Evolutionary conservation across 2,329 filamentous ascomycete species (phyloP), one percentile per base, ranked within the genome.

Genomic region (Aureobasidium sp.): DNA sequence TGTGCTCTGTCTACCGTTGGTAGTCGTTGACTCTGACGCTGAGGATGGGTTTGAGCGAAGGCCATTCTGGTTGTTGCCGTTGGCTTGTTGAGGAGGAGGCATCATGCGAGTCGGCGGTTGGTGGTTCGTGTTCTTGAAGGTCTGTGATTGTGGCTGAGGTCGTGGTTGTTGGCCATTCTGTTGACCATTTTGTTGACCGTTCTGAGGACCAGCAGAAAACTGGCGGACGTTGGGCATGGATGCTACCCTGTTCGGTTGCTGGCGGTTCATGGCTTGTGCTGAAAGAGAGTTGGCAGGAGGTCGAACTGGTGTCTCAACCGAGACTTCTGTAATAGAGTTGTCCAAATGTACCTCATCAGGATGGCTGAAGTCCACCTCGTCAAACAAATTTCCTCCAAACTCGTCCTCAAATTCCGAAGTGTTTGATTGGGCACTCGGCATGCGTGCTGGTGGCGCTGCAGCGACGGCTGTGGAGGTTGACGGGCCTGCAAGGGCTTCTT

Each of bases 341-440:
- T 74, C 78, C 52, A 92, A 73, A 34, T 82, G 75, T n/a, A 93
- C 80, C 70, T 93, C 90, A 71, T 94, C 89, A 4, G 89, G 88
- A 68, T 91, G 86, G 25, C 82, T 71, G 55, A 79, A 75, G 50
- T 80, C 77, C 13, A 77, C 86, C 32, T 87, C 83, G 65, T 89
- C 78, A 70, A 75, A 80, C 63, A 74, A 73, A 69, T 75, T 80
- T 69, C 77, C 83, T 67, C 76, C 83, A 71, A 77, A 83, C 64
- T 84, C 81, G 62, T 83, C 81, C 64, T 83, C 81, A 59, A 79
- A 78, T 34, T 81, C 77, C 0, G 70, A 71, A 10, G 47, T 67
- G 32, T 70, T 69, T 6, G 73, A 74, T 7, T 68, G 63, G n/a
- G 71, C 67, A 59, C 67, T 76, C 52, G 62, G 59, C 64, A 62